Conservation (phyloP, 2,329 filamentous ascomycete genomes). For the Aspergillus viridinutans region DNA sequence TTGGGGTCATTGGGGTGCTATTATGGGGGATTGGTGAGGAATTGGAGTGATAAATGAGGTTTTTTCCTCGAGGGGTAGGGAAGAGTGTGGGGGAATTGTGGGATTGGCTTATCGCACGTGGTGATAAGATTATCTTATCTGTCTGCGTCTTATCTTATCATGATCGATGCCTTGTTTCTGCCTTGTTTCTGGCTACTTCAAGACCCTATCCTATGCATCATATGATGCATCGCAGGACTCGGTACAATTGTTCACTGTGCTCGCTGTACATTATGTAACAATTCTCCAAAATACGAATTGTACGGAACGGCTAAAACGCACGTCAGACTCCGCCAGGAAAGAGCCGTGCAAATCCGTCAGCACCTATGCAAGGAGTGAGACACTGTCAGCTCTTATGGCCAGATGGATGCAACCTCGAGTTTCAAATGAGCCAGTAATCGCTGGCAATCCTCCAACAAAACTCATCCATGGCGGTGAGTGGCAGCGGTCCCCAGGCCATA, state of each 20-base stretch:
- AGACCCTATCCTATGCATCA: background rate
- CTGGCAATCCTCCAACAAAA: background rate
- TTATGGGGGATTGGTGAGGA: background rate
- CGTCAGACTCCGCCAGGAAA: too few relatives aligned
- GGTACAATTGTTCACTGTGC: too few relatives aligned
- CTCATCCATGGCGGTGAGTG: background rate
- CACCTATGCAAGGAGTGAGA: background rate
- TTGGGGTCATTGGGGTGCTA: conserved; percentile 25
- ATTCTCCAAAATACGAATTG: background rate
- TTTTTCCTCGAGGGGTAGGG: too few relatives aligned
- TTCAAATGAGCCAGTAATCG: background rate
- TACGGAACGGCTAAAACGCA: too few relatives aligned
- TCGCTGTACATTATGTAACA: background rate
- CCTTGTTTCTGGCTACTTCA: background rate
- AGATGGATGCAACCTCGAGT: background rate
- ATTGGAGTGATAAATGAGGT: too few relatives aligned
- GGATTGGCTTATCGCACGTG: background rate
- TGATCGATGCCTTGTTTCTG: background rate
- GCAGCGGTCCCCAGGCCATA: background rate
- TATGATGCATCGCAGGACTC: background rate
- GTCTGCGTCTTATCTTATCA: background rate
- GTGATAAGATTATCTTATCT: background rate
- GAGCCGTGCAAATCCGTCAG: background rate
- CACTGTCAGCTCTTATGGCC: background rate
- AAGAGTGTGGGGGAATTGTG: background rate